phyloP scores from a whole-genome alignment of 495 filamentous ascomycete species.

The Lasiosphaeria hispida region DNA sequence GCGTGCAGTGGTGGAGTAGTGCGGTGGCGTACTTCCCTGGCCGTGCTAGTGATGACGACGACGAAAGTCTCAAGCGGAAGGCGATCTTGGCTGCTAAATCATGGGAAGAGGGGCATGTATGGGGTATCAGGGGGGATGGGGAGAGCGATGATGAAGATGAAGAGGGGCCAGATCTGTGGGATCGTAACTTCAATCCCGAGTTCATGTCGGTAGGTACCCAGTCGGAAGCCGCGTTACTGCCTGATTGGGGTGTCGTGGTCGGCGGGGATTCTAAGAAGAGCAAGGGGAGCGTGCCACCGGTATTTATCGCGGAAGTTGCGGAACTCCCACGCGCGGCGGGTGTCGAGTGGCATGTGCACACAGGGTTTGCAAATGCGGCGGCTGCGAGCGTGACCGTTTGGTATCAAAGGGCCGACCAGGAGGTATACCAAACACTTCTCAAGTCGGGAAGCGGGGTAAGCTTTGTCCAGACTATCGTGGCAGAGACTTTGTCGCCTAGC shows the following conservation, averaged over 20 bases:
- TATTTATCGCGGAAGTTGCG: conserved; percentile 64
- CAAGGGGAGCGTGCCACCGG: conserved; percentile 48
- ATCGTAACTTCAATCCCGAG: conserved; percentile 55
- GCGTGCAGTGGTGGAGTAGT: conserved; percentile 69
- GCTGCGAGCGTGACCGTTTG: conserved; percentile 4
- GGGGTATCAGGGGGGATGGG: conserved; percentile 13
- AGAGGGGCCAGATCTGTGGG: conserved; percentile 68
- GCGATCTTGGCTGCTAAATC: conserved; percentile 24
- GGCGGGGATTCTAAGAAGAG: conserved; percentile 10
- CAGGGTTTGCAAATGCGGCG: conserved; percentile 21
- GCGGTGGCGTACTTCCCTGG: conserved; percentile 67
- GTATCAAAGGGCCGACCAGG: neutral
- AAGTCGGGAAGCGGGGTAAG: neutral
- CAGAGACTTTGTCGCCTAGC: conserved; percentile 1
- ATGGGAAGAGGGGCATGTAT: conserved; percentile 39
- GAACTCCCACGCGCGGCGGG: conserved; percentile 29
- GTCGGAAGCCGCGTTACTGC: conserved; percentile 22
- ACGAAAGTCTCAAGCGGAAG: conserved; percentile 8
- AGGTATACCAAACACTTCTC: conserved; percentile 17
- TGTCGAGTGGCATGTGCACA: conserved; percentile 36
- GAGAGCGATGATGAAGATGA: conserved; percentile 40
- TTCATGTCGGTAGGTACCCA: conserved; percentile 30
- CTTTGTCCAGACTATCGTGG: conserved; percentile 27
- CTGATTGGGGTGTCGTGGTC: conserved; percentile 38
- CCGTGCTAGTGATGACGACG: neutral